phyloP scores from a whole-genome alignment of 2,329 filamentous ascomycete species.

The Colletotrichum sidae region DNA sequence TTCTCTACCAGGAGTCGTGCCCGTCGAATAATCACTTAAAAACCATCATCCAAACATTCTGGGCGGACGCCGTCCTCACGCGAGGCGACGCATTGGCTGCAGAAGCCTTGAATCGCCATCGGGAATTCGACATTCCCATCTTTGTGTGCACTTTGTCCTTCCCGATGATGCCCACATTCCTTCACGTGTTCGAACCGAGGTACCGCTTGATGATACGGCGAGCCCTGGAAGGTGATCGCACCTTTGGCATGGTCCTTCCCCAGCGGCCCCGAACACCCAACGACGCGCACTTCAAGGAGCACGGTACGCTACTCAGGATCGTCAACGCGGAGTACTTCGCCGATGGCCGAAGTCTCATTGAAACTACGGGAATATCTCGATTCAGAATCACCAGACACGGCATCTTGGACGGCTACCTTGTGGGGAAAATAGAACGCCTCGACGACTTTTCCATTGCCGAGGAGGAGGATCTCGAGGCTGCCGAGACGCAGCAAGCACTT shows the following conservation, averaged over 20 bases:
- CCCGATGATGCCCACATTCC: constrained; percentile 84
- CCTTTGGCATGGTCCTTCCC: constrained; percentile 88
- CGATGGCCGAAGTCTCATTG: constrained; percentile 85
- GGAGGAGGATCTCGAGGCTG: constrained; percentile 80
- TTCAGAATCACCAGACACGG: constrained; percentile 78
- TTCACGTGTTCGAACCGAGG: constrained; percentile 93
- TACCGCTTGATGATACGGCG: constrained; percentile 91
- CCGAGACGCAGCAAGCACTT: constrained; percentile 62
- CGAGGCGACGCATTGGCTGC: constrained; percentile 66
- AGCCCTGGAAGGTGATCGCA: constrained; percentile 77
- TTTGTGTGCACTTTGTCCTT: constrained; percentile 88
- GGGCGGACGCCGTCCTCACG: constrained; percentile 71
- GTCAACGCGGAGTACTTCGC: constrained; percentile 78
- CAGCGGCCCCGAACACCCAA: constrained; percentile 59
- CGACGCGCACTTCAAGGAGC: constrained; percentile 69
- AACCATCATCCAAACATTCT: constrained; percentile 75
- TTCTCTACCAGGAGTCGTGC: constrained; percentile 53
- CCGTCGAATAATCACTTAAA: constrained; percentile 73
- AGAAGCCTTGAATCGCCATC: constrained; percentile 67
- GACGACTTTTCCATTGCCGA: constrained; percentile 86
- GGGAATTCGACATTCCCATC: constrained; percentile 73
- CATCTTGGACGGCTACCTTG: constrained; percentile 79
- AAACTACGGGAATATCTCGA: constrained; percentile 80
- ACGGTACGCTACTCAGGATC: constrained; percentile 84
- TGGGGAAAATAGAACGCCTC: constrained; percentile 80